Base-by-base conservation (phyloP, 805 yeast species). In the Tetrapisispora namnaoensis region DNA sequence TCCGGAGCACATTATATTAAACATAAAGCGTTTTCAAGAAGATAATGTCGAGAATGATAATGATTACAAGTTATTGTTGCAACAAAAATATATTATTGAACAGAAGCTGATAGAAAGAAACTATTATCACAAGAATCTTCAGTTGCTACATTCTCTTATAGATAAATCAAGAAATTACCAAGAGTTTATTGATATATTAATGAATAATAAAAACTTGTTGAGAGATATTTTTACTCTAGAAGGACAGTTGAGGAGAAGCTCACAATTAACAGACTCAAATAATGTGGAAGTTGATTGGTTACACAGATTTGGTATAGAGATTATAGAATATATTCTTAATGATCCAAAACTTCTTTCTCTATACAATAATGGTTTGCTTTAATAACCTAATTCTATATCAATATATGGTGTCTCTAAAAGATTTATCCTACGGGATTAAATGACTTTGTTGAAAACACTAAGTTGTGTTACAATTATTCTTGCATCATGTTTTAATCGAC, bases 221-320 rank as follows among this genome's bases (percentile, higher is more conserved):
- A 49, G 60, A 34, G 60, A 61, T 49, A 57, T 63, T n/a, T 63
- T 64, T 51, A 59, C 66, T 17, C 40, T 55, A 42, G 67, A 62
- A 47, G 57, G 58, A 13, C 53, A 49, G 35, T 46, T 45, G 46
- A 50, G 44, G 34, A 37, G 36, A 38, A 37, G 30, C 22, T 42
- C 21, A 44, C 39, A 27, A 17, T 27, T 28, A 27, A 40, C 18
- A 46, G 47, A 30, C 49, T 50, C 42, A 7, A 40, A 37, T 22
- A 42, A 42, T 32, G 36, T 37, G 5, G 48, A 47, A 16, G 42
- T 61, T 11, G 59, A 56, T 30, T 61, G 66, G 63, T 30, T 18
- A 10, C 24, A 52, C 21, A 57, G 59, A 46, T 63, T 55, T 42
- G 64, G 63, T 11, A 21, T 65, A 7, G 58, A 62, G 48, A 52